Evolutionary conservation across 345 rosid species (phyloP).

Genomic region (Gossypium australe): DNA sequence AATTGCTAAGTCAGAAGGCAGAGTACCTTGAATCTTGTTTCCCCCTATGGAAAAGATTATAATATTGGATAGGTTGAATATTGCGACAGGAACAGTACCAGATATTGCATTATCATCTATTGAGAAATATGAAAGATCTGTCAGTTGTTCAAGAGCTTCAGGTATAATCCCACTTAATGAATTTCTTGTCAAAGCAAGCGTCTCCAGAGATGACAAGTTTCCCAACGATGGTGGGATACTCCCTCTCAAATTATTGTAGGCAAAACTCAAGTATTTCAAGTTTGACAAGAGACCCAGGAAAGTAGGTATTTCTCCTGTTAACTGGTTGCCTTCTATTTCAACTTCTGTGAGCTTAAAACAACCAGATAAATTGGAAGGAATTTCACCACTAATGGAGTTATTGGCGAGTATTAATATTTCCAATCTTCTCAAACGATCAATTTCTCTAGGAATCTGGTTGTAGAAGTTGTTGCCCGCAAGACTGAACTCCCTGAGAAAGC

Average conservation of each 20-base stretch:
- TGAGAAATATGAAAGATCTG: background rate
- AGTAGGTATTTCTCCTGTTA: slow-evolving; percentile 15
- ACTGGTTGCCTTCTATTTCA: background rate
- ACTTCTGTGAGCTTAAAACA: background rate
- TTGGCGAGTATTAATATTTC: background rate
- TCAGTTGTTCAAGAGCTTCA: slow-evolving; percentile 2
- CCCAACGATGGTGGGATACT: slow-evolving; percentile 18
- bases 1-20: slow-evolving; percentile 12
- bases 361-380: slow-evolving; percentile 3
- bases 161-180: slow-evolving; percentile 3
- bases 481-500: background rate
- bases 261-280: background rate
- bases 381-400: slow-evolving; percentile 19
- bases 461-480: slow-evolving; percentile 13
- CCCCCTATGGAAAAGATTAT: background rate
- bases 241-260: slow-evolving; percentile 5
- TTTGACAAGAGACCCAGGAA: background rate
- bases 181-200: background rate
- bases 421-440: slow-evolving; percentile 6
- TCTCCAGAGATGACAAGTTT: slow-evolving; percentile 6
- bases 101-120: background rate
- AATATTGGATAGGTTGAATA: slow-evolving; percentile 19
- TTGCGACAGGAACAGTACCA: slow-evolving; percentile 10
- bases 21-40: slow-evolving; percentile 13
- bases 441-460: slow-evolving; percentile 12